Evolutionary conservation across 345 rosid species (phyloP).

Genomic region (sweet orange (Citrus sinensis)): DVS_A1.0 CM039167.1:11060501-11061000

Average conservation of each 20-base stretch:
- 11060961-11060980: neutral
- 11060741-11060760: neutral
- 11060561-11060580: constrained; percentile 79
- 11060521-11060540: neutral
- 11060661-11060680: neutral
- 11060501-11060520: too few relatives aligned
- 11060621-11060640: constrained; percentile 62
- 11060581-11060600: constrained; percentile 89
- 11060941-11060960: neutral
- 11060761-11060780: neutral
- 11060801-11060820: constrained; percentile 59
- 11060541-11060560: constrained; percentile 14
- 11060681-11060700: neutral
- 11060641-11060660: neutral
- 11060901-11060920: neutral
- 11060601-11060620: constrained; percentile 80
- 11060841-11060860: constrained; percentile 87
- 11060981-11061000: constrained; percentile 11
- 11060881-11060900: constrained; percentile 38
- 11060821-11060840: constrained; percentile 79
- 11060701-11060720: neutral
- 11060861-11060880: constrained; percentile 62
- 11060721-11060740: neutral
- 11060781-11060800: constrained; percentile 18
- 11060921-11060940: neutral